Base-by-base conservation (phyloP, 2,329 filamentous ascomycete species). In the Emydomyces testavorans region DNA sequence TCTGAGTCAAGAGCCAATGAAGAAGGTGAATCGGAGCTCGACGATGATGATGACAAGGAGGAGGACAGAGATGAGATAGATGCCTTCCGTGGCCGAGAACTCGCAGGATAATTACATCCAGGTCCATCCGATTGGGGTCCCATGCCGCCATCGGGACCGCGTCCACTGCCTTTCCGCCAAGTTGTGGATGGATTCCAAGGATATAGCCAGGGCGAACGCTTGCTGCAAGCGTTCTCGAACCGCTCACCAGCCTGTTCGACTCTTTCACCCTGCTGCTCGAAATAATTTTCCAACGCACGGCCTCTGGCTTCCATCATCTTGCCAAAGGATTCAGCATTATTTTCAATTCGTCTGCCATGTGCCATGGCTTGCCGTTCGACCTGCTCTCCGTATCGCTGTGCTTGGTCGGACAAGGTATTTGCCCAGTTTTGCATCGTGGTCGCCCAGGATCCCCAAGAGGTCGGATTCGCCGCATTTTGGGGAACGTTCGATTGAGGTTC, bases 321-420 rank as follows among this genome's bases (percentile, higher is more conserved):
- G 24, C 65, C 60, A 51, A 65, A 66, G 42, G 63, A 53, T 43
- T 63, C 58, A 4, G 64, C 63, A 18, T 64, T 60, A 4, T 58
- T 57, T 41, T 58, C 61, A 13, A 65, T 56, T 49, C 58, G 60
- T 39, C 62, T 60, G 8, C 63, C 62, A 48, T 65, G 62, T 24
- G 56, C 57, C 36, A 56, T 51, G 1, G 63, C 64, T 48, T 65
- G 63, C 42, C 64, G 59, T 11, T 56, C 55, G 20, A 66, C 59
- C 7, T 63, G 62, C 38, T 67, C 63, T 3, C 64, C 64, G 35
- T 67, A 68, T 43, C 65, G 63, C 47, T 67, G 62, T 7, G 65
- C 65, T 38, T 65, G 62, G 3, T 60, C 58, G 36, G 62, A 60
- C 10, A 69, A 48, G 6, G 60, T 58, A 1, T 62, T 56, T 8